Evolutionary conservation across 257 asterid genomes (phyloP).

Genomic region (Plantago major): DNA sequence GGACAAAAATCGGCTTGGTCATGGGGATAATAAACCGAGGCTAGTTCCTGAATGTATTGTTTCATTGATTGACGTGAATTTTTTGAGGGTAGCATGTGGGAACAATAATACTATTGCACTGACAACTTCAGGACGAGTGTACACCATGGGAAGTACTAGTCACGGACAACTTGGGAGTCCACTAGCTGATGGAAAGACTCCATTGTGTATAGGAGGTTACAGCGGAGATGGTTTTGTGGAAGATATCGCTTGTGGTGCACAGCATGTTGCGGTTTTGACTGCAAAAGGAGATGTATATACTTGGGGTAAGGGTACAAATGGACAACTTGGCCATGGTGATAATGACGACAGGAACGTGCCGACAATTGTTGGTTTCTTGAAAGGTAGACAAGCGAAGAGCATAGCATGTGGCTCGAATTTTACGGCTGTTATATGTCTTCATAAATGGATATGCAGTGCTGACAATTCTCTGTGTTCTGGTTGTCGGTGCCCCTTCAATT

Average conservation of each 20-base stretch:
- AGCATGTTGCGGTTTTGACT: constrained; percentile 68
- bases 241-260: constrained; percentile 76
- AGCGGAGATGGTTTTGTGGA: constrained; percentile 50
- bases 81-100: constrained; percentile 69
- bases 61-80: constrained; percentile 34
- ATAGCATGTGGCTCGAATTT: constrained; percentile 74
- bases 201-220: constrained; percentile 43
- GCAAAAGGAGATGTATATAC: constrained; percentile 75
- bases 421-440: constrained; percentile 71
- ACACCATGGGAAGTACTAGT: constrained; percentile 60
- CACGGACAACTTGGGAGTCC: constrained; percentile 40
- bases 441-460: constrained; percentile 64
- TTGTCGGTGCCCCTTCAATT: constrained; percentile 63
- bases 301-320: constrained; percentile 81
- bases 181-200: constrained; percentile 36
- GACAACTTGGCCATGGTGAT: constrained; percentile 85
- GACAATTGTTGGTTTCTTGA: constrained; percentile 52
- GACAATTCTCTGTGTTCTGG: constrained; percentile 70
- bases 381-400: constrained; percentile 69
- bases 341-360: constrained; percentile 51
- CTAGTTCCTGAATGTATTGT: constrained; percentile 48
- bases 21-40: constrained; percentile 42
- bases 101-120: constrained; percentile 53
- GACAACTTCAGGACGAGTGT: constrained; percentile 57
- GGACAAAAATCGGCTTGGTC: constrained; percentile 70